Evolutionary conservation across 495 filamentous ascomycete genomes (phyloP).

Genomic region (Daldinia loculata): DNA sequence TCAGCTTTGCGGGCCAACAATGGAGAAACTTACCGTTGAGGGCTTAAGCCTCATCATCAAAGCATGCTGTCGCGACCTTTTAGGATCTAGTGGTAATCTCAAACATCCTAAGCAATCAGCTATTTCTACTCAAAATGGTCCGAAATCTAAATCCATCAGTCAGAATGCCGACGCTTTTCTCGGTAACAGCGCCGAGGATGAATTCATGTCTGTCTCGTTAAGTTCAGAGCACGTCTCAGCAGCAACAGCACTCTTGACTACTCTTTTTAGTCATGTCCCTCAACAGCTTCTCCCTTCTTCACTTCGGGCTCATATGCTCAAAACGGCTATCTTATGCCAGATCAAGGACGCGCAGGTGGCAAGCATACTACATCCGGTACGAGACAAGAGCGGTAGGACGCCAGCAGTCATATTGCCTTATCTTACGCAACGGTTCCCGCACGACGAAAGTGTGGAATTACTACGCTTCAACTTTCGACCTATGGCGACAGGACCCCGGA

Average conservation of each 20-base stretch:
- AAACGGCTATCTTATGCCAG: constrained; percentile 73
- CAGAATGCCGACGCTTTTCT: constrained; percentile 56
- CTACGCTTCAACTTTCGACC: constrained; percentile 69
- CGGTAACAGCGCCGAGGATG: constrained; percentile 40
- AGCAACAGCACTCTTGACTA: constrained; percentile 68
- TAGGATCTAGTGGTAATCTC: constrained; percentile 56
- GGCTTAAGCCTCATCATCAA: constrained; percentile 66
- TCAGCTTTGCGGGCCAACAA: constrained; percentile 65
- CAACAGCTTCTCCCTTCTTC: constrained; percentile 68
- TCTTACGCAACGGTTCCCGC: constrained; percentile 66
- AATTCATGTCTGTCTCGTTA: constrained; percentile 49
- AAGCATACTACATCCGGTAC: constrained; percentile 78
- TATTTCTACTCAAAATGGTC: constrained; percentile 40
- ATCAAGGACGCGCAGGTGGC: constrained; percentile 76
- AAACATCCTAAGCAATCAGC: constrained; percentile 39
- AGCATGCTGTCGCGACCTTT: constrained; percentile 70
- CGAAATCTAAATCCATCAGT: constrained; percentile 46
- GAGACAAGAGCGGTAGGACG: constrained; percentile 63
- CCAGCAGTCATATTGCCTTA: constrained; percentile 80
- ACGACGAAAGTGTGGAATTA: constrained; percentile 71
- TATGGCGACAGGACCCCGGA: constrained; percentile 45
- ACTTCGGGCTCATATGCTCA: constrained; percentile 75
- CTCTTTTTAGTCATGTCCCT: constrained; percentile 67
- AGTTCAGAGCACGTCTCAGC: constrained; percentile 48
- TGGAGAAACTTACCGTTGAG: constrained; percentile 68